Percentiles rank a stretch among this genome's conserved stretches.
phyloP scores from a whole-genome alignment of 768 basidiomycete species.

The Leucosporidium yakuticum region DNA sequence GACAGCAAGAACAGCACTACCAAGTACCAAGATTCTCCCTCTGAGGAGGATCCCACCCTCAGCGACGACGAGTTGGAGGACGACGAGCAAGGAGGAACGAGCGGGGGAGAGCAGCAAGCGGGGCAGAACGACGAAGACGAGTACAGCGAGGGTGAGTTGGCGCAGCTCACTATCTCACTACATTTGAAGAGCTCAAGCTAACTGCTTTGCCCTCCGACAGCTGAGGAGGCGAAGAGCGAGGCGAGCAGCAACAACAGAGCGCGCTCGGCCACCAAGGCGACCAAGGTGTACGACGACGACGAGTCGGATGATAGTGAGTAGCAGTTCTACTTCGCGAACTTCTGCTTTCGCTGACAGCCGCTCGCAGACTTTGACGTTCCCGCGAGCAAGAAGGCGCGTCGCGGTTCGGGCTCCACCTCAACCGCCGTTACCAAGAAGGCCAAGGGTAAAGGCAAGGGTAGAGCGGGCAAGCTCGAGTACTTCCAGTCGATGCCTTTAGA shows the following conservation, averaged over 20 bases:
- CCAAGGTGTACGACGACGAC: not conserved
- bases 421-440: not conserved
- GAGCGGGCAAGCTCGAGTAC: not conserved
- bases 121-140: too few relatives aligned
- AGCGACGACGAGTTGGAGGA: too few relatives aligned
- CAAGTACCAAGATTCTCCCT: too few relatives aligned
- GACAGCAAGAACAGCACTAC: too few relatives aligned
- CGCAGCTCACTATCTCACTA: too few relatives aligned
- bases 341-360: not conserved
- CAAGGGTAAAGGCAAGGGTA: constrained; percentile 1
- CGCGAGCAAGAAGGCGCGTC: constrained; percentile 2
- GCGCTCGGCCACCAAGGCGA: not conserved
- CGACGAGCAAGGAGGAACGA: too few relatives aligned
- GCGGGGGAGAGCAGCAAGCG: too few relatives aligned
- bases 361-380: not conserved
- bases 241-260: not conserved
- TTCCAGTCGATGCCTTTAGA: not conserved
- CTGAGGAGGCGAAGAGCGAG: not conserved
- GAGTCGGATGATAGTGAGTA: not conserved
- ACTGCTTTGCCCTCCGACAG: not conserved
- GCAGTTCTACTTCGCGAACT: too few relatives aligned
- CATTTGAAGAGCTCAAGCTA: too few relatives aligned
- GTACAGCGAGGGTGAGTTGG: too few relatives aligned
- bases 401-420: not conserved
- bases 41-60: too few relatives aligned